Evolutionary conservation across 192 early-diverging fungal species (phyloP).

Genomic region (Entomortierella beljakovae): DNA sequence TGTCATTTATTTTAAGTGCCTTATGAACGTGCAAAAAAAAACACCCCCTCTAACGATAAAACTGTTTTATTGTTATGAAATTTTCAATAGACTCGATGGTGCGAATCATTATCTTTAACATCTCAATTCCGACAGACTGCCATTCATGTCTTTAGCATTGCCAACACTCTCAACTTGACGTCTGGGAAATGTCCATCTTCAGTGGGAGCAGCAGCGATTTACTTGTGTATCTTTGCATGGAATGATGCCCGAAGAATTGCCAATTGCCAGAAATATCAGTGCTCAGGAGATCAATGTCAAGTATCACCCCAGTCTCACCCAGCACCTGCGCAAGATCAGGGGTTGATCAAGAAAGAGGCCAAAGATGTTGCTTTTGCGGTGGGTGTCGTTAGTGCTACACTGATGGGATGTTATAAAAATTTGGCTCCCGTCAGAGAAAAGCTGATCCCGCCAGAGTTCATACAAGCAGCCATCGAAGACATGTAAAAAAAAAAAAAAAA

Average conservation of each 20-base stretch:
- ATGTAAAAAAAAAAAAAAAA: background rate
- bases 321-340: slow-evolving; percentile 31
- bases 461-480: slow-evolving; percentile 36
- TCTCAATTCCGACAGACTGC: slow-evolving; percentile 63
- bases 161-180: slow-evolving; percentile 66
- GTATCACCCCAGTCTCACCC: slow-evolving; percentile 26
- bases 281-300: slow-evolving; percentile 31
- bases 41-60: no score
- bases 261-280: slow-evolving; percentile 38
- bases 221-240: slow-evolving; percentile 69
- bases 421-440: slow-evolving; percentile 52
- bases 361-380: slow-evolving; percentile 67
- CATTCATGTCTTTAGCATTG: slow-evolving; percentile 64
- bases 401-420: slow-evolving; percentile 68
- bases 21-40: no score
- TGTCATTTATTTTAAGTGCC: slow-evolving; percentile 14
- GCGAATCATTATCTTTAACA: slow-evolving; percentile 65
- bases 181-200: slow-evolving; percentile 75
- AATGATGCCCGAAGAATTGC: slow-evolving; percentile 55
- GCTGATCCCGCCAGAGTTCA: slow-evolving; percentile 53
- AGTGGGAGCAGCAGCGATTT: slow-evolving; percentile 71
- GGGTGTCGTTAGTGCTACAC: slow-evolving; percentile 69
- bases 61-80: slow-evolving; percentile 2
- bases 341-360: slow-evolving; percentile 60
- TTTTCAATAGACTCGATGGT: slow-evolving; percentile 63